Percentiles rank a stretch among this genome's conserved stretches.
phyloP scores from a whole-genome alignment of 768 basidiomycete genomes.

The Mrakia hoshinonis region DNA sequence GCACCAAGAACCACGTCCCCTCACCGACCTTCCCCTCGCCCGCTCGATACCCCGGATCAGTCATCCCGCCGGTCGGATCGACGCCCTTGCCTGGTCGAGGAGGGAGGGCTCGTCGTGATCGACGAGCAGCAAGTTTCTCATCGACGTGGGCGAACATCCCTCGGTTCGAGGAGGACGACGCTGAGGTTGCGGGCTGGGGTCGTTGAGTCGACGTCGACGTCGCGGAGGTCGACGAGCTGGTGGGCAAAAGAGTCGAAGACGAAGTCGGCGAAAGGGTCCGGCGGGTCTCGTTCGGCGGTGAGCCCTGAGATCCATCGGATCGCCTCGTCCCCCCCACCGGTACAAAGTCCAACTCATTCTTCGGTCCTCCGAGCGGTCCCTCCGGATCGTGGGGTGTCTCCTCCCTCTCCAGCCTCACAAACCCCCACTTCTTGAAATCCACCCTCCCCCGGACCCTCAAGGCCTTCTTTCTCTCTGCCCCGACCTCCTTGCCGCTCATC shows the following conservation, averaged over 20 bases:
- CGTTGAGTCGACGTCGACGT: background rate
- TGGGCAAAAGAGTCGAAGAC: background rate
- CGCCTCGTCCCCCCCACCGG: background rate
- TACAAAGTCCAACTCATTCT: no score
- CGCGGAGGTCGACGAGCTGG: background rate
- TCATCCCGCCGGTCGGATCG: background rate
- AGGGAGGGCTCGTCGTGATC: background rate
- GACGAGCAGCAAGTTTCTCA: background rate
- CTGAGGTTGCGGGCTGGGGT: no score
- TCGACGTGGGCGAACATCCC: constrained; percentile 1
- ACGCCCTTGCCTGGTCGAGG: background rate
- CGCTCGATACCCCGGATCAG: background rate
- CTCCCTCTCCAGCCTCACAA: background rate
- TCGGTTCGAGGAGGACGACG: no score
- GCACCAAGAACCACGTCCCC: background rate
- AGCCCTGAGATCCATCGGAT: no score
- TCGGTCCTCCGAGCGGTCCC: no score
- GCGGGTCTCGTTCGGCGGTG: background rate
- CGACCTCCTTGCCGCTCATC: background rate
- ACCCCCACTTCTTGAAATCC: background rate
- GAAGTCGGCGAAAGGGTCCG: background rate
- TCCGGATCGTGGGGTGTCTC: background rate
- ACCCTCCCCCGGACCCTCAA: background rate
- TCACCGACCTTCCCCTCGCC: background rate
- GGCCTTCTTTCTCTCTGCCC: background rate